Base-by-base conservation (phyloP, 345 rosid species). In the Brassica juncea region DNA sequence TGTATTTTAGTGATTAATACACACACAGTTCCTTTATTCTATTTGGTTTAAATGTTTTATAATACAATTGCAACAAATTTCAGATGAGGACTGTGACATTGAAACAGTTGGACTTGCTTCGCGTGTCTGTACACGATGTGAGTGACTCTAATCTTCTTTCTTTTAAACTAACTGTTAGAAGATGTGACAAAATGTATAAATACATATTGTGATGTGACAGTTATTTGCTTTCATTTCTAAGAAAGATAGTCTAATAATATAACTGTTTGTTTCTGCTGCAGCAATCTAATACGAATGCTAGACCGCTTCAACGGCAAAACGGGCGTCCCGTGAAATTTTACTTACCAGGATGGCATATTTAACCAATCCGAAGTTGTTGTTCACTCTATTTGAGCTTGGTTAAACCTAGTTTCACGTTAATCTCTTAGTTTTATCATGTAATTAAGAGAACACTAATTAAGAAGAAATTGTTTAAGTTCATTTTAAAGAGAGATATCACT, bases 271-370 rank as follows among this genome's bases (percentile, higher is more conserved):
- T 59, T 59, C 7, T 37, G 27, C 0, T 73, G 77, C 82, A 79
- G 82, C 64, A 79, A 73, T 79, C 78, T 10, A 59, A 67, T 67
- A 31, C 78, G 28, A 79, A 79, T 73, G 82, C 82, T 23, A 68
- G 82, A 73, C 82, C 74, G 31, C 69, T 67, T 59, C 82, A 79
- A 5, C 57, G 25, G 34, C 14, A 4, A 23, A 73, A 72, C 39
- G 25, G 32, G 19, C 82, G 77, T 10, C 61, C 31, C 9, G 82
- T 79, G 63, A 23, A 47, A 47, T 6, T 79, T 14, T 79, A 72
- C 78, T 47, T 1, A 67, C 77, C 82, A 73, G 25, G n/a, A 73
- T 67, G 82, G 78, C 78, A 79, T 79, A 47, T 11, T 44, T 66
- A 65, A 57, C 9, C 15, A 71, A n/a, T 54, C 8, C 10, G 12